These are phyloP conservation scores for Ulvella scutata DNA, from an alignment of 139 green algal genomes.

Conservation along the genomic window DNA sequence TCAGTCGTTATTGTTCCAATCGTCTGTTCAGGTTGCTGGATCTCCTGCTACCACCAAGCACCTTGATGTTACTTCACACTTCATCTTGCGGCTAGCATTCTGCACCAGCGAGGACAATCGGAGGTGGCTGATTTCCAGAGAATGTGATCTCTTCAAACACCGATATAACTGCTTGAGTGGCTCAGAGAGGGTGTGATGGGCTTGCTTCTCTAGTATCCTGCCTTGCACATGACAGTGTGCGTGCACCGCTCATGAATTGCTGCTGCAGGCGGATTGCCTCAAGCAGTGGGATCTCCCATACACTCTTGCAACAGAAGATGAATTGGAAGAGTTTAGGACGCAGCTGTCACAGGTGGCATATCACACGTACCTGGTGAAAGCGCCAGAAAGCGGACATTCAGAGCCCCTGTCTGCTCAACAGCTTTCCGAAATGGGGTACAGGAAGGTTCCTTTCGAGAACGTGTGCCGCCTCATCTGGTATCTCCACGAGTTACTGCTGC, in stretches of 20 bases:
- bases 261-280: not conserved
- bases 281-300: not conserved
- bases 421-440: no score
- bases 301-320: not conserved
- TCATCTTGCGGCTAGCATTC: not conserved
- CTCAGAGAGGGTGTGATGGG: not conserved
- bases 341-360: not conserved
- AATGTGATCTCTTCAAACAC: not conserved
- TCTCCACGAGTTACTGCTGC: no score
- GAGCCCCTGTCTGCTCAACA: no score
- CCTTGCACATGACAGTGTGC: no score
- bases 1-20: no score
- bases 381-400: no score
- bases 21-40: not conserved
- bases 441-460: no score
- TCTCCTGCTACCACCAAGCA: not conserved
- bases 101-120: not conserved
- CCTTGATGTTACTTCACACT: not conserved
- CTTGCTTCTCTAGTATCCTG: no score
- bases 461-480: no score
- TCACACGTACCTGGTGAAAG: no score
- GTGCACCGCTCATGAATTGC: no score
- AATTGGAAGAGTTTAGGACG: not conserved
- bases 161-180: not conserved
- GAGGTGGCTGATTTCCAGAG: not conserved